phyloP scores from a whole-genome alignment of 129 eudicot genomes.

The Logfia minima region DNA sequence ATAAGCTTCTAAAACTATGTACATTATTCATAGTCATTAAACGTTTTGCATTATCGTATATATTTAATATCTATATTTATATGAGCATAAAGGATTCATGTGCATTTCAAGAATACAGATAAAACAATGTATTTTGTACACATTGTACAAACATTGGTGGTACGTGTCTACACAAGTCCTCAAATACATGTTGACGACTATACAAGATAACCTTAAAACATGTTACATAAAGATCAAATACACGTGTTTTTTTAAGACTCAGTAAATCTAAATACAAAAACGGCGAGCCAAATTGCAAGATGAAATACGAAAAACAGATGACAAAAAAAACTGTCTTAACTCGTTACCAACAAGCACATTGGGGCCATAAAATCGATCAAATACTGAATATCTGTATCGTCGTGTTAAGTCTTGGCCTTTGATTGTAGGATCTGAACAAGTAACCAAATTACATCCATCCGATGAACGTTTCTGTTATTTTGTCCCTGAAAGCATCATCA shows the following conservation, averaged over 20 bases:
- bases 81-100: no score
- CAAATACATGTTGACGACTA: background rate
- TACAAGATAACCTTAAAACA: background rate
- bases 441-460: slow-evolving; percentile 88
- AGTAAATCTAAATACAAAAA: background rate
- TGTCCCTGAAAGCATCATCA: slow-evolving; percentile 45
- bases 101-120: background rate
- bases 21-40: no score
- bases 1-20: no score
- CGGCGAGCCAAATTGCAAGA: background rate
- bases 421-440: slow-evolving; percentile 79
- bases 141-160: background rate
- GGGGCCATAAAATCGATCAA: no score
- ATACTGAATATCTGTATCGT: background rate
- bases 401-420: slow-evolving; percentile 30
- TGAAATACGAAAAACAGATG: background rate
- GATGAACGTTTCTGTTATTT: slow-evolving; percentile 71
- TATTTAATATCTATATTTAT: no score
- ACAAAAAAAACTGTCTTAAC: no score
- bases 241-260: background rate
- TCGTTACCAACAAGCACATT: background rate
- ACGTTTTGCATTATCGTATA: no score
- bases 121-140: background rate
- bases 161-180: background rate
- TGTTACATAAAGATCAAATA: background rate